These are phyloP conservation scores for Mercurialis annua DNA, from an alignment of 345 rosid genomes.

Conservation along the genomic window DNA sequence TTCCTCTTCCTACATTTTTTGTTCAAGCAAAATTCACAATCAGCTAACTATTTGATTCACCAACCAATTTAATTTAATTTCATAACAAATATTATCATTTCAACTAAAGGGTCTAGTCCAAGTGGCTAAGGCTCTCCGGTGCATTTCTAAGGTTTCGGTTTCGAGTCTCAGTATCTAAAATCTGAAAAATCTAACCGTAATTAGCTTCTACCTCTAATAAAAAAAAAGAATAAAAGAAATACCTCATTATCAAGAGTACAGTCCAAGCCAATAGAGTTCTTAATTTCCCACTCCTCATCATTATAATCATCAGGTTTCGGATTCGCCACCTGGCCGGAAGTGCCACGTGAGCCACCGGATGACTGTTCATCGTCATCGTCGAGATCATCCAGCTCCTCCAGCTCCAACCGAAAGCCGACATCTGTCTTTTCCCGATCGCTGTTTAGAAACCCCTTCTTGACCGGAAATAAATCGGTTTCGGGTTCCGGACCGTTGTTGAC, in stretches of 20 bases:
- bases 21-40: background rate
- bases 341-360: slow-evolving; percentile 6
- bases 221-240: background rate
- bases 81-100: too few relatives aligned
- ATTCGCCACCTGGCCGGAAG: slow-evolving; percentile 12
- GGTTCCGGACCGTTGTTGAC: slow-evolving; percentile 22
- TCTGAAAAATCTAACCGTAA: too few relatives aligned
- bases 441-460: slow-evolving; percentile 24
- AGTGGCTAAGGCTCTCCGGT: too few relatives aligned
- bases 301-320: slow-evolving; percentile 45
- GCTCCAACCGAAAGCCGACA: slow-evolving; percentile 18
- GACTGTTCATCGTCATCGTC: slow-evolving; percentile 23
- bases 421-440: slow-evolving; percentile 14
- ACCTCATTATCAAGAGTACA: slow-evolving; percentile 75
- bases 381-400: slow-evolving; percentile 39
- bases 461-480: slow-evolving; percentile 17
- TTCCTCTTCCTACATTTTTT: slow-evolving; percentile 77
- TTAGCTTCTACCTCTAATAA: too few relatives aligned
- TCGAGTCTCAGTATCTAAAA: too few relatives aligned
- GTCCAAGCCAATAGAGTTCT: slow-evolving; percentile 63
- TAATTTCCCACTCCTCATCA: slow-evolving; percentile 76
- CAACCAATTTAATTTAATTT: too few relatives aligned
- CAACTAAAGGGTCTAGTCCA: too few relatives aligned
- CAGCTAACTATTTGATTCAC: too few relatives aligned
- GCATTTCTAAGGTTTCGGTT: too few relatives aligned